Conservation (phyloP, 192 early-diverging fungal genomes). For the Coemansia sp. region DNA sequence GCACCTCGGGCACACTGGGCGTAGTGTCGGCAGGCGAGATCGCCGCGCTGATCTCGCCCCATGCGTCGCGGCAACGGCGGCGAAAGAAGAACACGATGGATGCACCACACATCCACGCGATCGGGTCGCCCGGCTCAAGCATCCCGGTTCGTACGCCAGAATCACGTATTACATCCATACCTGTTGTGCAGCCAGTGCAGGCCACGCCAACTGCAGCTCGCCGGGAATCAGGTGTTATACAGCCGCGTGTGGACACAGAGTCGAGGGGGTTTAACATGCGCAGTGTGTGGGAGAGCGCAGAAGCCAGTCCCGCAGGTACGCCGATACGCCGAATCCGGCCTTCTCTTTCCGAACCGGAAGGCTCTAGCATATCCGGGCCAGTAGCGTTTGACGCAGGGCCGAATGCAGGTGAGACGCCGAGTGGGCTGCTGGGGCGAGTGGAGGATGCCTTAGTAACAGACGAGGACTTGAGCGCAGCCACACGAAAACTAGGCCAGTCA, state of each 20-base stretch:
- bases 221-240: neutral
- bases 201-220: conserved; percentile 4
- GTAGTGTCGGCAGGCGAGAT: conserved; percentile 33
- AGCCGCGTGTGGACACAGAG: neutral
- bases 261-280: conserved; percentile 12
- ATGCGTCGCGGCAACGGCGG: conserved; percentile 10
- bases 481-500: conserved; percentile 37
- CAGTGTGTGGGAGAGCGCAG: conserved; percentile 17
- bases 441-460: conserved; percentile 47
- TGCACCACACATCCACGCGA: neutral
- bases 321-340: conserved; percentile 14
- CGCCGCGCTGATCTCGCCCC: conserved; percentile 35
- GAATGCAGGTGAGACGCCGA: neutral
- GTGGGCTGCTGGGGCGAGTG: conserved; percentile 36
- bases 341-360: neutral
- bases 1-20: conserved; percentile 1
- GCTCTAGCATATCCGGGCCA: neutral
- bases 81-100: conserved; percentile 1
- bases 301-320: conserved; percentile 15
- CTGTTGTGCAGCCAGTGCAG: neutral
- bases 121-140: neutral
- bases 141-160: conserved; percentile 34
- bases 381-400: too few relatives aligned
- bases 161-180: conserved; percentile 24
- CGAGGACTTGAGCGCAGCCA: conserved; percentile 25